These are phyloP conservation scores for Nemania sp. DNA, from an alignment of 2,329 filamentous ascomycete genomes.

Conservation along the genomic window DNA sequence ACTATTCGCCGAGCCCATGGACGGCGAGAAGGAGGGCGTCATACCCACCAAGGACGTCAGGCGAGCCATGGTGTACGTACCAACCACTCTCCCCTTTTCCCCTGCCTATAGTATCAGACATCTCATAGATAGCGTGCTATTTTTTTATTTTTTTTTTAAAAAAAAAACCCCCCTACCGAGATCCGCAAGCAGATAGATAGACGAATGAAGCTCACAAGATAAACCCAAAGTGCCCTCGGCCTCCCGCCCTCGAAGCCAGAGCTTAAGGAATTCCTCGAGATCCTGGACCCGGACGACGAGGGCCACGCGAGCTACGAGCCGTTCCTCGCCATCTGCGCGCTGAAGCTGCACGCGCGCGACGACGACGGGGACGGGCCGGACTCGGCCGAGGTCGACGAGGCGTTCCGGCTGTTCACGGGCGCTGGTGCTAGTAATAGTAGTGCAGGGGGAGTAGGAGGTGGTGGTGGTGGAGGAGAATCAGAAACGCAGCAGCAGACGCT, in stretches of 20 bases:
- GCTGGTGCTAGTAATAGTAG: slow-evolving; percentile 46
- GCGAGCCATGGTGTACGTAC: slow-evolving; percentile 78
- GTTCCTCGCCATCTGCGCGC: slow-evolving; percentile 88
- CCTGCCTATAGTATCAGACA: too few species aligned
- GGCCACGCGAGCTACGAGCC: slow-evolving; percentile 83
- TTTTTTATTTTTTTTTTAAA: too few species aligned
- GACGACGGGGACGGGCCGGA: slow-evolving; percentile 65
- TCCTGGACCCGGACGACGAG: slow-evolving; percentile 84
- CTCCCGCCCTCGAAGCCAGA: slow-evolving; percentile 76
- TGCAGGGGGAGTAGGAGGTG: slow-evolving; percentile 34
- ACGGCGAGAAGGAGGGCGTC: slow-evolving; percentile 78
- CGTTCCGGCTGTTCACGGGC: slow-evolving; percentile 83
- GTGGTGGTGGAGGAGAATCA: slow-evolving; percentile 39
- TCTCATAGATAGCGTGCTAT: too few species aligned
- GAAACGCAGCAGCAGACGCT: slow-evolving; percentile 70
- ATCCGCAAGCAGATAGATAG: neutral
- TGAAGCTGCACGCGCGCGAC: slow-evolving; percentile 78
- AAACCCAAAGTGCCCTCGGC: slow-evolving; percentile 78
- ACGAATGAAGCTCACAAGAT: neutral
- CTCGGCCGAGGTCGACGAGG: slow-evolving; percentile 79
- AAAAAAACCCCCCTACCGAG: too few species aligned
- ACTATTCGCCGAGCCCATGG: slow-evolving; percentile 79
- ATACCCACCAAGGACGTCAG: slow-evolving; percentile 76
- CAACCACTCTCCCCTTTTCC: slow-evolving; percentile 1
- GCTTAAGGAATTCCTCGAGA: slow-evolving; percentile 78